Conservation (phyloP, 2,329 filamentous ascomycete genomes). For the Lasiodiplodia citricola region DNA sequence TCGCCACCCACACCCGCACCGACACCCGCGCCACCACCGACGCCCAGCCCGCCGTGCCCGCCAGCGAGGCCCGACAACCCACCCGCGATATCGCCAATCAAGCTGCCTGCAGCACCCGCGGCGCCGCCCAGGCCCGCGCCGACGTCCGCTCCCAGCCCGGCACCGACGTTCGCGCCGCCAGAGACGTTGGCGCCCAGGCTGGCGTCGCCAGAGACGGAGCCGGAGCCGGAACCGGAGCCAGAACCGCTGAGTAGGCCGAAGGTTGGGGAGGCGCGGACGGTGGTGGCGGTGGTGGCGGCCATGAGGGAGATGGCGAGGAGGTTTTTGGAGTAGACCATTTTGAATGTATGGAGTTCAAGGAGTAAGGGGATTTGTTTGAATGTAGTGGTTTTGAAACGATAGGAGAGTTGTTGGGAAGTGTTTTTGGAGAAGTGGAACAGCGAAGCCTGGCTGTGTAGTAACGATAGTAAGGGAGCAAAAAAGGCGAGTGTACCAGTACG, state of each 20-base stretch:
- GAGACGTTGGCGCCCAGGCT: background rate
- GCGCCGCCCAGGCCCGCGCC: background rate
- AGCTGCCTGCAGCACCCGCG: background rate
- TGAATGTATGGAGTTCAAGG: no score
- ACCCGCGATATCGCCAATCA: background rate
- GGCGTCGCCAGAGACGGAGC: background rate
- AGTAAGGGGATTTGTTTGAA: no score
- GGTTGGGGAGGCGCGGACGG: background rate
- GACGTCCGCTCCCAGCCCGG: background rate
- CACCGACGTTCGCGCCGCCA: background rate
- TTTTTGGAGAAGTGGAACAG: background rate
- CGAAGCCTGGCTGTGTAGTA: conserved; percentile 2
- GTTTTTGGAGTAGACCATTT: conserved; percentile 19
- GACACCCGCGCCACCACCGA: background rate
- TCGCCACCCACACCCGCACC: background rate
- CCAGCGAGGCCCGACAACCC: background rate
- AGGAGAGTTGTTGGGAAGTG: background rate
- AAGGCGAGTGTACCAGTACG: background rate
- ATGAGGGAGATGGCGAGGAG: conserved; percentile 9
- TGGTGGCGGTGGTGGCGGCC: background rate
- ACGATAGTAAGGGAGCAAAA: background rate
- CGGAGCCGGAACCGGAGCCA: background rate
- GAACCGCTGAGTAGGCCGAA: background rate
- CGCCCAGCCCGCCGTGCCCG: background rate
- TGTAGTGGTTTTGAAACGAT: background rate